phyloP scores from a whole-genome alignment of 2,329 filamentous ascomycete species.

The Aspergillus sp. region DNA sequence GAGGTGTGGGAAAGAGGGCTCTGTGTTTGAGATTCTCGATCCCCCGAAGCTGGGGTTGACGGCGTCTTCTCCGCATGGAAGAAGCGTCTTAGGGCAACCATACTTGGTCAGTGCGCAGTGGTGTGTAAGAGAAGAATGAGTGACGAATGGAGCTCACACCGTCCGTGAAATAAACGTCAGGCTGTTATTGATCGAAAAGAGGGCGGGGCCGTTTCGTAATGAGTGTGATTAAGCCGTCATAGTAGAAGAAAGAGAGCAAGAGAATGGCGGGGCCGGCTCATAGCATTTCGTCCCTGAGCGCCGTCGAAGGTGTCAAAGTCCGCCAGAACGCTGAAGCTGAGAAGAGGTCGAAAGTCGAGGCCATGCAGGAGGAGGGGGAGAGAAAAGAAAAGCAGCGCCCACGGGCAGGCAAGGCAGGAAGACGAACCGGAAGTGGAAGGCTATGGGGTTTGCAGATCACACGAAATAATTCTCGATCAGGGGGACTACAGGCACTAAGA shows the following conservation, averaged over 20 bases:
- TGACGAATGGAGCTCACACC: not conserved
- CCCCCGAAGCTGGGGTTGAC: constrained; percentile 13
- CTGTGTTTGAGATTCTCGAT: constrained; percentile 6
- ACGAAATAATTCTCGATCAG: constrained; percentile 7
- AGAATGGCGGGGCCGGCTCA: not conserved
- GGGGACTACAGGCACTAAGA: not conserved
- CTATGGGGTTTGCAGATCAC: constrained; percentile 9
- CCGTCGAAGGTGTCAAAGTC: not conserved
- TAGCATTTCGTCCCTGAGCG: not conserved
- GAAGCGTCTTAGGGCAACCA: constrained; percentile 37
- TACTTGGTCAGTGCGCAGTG: constrained; percentile 16
- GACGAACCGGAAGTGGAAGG: not conserved
- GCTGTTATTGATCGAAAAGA: not conserved
- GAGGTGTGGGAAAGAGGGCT: not conserved
- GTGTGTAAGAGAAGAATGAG: not conserved
- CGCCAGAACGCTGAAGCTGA: not conserved
- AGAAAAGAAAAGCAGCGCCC: not conserved
- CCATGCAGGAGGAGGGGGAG: not conserved
- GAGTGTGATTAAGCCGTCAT: not conserved
- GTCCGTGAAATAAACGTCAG: not conserved
- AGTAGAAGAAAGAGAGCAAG: not conserved
- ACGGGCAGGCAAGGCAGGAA: not conserved
- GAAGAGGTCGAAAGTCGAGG: not conserved
- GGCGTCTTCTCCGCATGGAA: constrained; percentile 29
- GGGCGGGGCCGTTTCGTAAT: constrained; percentile 5